Conservation (phyloP, 257 asterid species). For the Asclepias syriaca region DNA sequence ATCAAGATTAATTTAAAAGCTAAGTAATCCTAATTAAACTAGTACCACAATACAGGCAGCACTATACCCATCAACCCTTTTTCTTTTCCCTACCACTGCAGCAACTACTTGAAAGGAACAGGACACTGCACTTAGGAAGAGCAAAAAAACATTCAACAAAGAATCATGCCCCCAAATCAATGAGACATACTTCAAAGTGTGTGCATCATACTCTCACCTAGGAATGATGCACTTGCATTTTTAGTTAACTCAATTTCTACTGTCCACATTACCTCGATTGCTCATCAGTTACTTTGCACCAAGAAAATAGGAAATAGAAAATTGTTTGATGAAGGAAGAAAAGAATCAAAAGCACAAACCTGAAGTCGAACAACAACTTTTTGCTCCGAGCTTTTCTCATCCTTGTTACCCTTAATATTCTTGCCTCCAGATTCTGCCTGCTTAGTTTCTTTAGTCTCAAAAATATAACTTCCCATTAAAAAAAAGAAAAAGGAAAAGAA, state of each 20-base stretch:
- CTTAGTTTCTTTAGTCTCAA: slow-evolving; percentile 66
- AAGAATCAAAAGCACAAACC: slow-evolving; percentile 46
- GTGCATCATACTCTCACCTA: neutral
- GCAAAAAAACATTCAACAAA: neutral
- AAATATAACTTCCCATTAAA: slow-evolving; percentile 58
- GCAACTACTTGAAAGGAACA: too few species aligned
- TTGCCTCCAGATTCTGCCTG: slow-evolving; percentile 41
- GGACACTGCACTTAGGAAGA: too few species aligned
- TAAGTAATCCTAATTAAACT: too few species aligned
- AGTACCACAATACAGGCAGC: too few species aligned
- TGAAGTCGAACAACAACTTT: slow-evolving; percentile 81
- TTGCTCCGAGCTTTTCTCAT: slow-evolving; percentile 26
- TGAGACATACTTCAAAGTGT: neutral
- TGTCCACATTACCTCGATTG: neutral
- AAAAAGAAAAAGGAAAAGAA: neutral
- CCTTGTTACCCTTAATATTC: slow-evolving; percentile 30
- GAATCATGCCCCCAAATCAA: neutral
- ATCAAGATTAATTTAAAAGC: too few species aligned
- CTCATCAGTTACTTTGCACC: neutral
- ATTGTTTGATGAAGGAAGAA: neutral
- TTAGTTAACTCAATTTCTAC: neutral
- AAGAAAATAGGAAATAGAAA: neutral
- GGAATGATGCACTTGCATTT: neutral
- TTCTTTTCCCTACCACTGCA: too few species aligned
- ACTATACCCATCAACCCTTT: too few species aligned